phyloP scores from a whole-genome alignment of 306 rosid species.

The Prunus persica region DNA sequence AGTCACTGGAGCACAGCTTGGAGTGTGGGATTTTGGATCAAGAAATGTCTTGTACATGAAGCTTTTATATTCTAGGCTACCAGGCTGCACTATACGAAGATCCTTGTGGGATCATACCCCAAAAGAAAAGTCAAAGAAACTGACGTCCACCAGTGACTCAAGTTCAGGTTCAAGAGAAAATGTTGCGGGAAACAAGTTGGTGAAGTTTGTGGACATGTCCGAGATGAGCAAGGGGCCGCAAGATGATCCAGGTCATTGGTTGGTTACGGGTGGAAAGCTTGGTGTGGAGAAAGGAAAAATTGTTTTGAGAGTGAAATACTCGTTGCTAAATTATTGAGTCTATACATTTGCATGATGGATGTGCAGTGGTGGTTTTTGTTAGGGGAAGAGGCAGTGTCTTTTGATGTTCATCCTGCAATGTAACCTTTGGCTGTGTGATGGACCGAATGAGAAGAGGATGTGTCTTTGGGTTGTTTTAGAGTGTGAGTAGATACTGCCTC shows the following conservation, averaged over 20 bases:
- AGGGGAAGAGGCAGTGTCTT: conserved; percentile 23
- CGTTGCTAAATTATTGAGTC: conserved; percentile 67
- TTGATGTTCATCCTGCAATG: conserved; percentile 23
- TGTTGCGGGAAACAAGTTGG: conserved; percentile 44
- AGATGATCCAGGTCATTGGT: conserved; percentile 85
- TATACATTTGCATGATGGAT: conserved; percentile 31
- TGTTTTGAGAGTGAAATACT: conserved; percentile 72
- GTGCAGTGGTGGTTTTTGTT: conserved; percentile 40
- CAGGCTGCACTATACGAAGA: conserved; percentile 71
- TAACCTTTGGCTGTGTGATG: conserved; percentile 29
- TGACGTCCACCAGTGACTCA: conserved; percentile 25
- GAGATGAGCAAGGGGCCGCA: conserved; percentile 69
- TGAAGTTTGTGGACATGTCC: conserved; percentile 50
- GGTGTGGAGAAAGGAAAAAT: conserved; percentile 81
- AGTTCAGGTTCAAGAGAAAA: conserved; percentile 44
- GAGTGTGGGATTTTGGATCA: conserved; percentile 88
- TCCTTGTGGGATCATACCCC: conserved; percentile 72
- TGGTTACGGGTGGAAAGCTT: conserved; percentile 87
- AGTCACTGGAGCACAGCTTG: conserved; percentile 86
- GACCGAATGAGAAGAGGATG: conserved; percentile 32
- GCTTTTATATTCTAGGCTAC: conserved; percentile 66
- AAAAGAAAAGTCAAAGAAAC: conserved; percentile 32
- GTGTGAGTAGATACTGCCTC: not conserved
- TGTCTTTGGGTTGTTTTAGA: not conserved
- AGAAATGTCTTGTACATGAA: conserved; percentile 77